Base-by-base conservation (phyloP, 192 early-diverging fungal species). In the Ramicandelaber brevisporus region DNA sequence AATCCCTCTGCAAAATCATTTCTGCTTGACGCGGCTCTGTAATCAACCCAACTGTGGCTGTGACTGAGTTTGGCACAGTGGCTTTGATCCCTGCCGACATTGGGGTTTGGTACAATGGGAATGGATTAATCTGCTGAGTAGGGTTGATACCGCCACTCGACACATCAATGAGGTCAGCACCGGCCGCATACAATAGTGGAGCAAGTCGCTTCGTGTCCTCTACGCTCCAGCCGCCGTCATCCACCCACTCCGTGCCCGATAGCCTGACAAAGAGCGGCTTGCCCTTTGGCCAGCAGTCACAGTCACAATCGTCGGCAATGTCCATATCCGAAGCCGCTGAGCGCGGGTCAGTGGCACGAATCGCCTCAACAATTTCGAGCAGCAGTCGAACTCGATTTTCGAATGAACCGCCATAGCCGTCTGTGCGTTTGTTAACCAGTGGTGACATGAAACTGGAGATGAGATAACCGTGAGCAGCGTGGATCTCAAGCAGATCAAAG, bases 401-500 rank as follows among this genome's bases (percentile, higher is more conserved):
- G 17, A 88, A 68, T 1, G 68, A 70, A 0, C 90, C 87, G 21
- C 87, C 90, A 39, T 86, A 97, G 26, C 73, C 31, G 43, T 97
- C 90, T 0, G 80, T 85, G 34, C 90, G 72, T 15, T 66, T 31
- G 52, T 97, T 93, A 29, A 70, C 54, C 17, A 81, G 31, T 2
- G 77, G 70, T 8, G 71, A 76, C 9, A 87, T 36, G 39, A 92
- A 90, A 41, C 68, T 51, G 49, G 72, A 54, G 31, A 81, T 40
- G 22, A 93, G 48, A 44, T 88, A 93, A 5, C 90, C 89, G 47
- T 96, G 83, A 2, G 89, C 84, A 27, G 50, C 64, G 32, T 90
- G 86, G 13, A 96, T 53, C 48, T 96, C 89, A 15, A 92, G 47
- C n/a, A 69, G 68, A 31, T 88, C 80, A 43, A 86, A 79, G 2